These are phyloP conservation scores for Isabelozyma heimii DNA, from an alignment of 805 yeast species.

Conservation along the genomic window DNA sequence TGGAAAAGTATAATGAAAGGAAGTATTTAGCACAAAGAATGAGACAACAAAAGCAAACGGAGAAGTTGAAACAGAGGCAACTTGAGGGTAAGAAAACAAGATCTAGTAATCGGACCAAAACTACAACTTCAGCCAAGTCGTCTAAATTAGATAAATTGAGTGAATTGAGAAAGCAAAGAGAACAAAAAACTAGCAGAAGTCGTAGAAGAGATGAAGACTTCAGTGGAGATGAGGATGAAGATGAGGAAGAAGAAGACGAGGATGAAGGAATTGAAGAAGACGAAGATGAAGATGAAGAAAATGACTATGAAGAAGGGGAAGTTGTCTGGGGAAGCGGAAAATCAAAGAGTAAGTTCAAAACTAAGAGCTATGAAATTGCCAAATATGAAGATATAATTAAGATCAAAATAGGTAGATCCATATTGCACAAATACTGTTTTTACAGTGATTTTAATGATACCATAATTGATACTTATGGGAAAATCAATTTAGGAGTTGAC, in stretches of 20 bases:
- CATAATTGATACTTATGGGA: slow-evolving; percentile 72
- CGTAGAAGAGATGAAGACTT: slow-evolving; percentile 36
- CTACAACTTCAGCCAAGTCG: slow-evolving; percentile 22
- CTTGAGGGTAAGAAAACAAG: slow-evolving; percentile 31
- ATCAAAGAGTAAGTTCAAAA: slow-evolving; percentile 15
- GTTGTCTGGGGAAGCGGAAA: slow-evolving; percentile 36
- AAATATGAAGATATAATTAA: slow-evolving; percentile 65
- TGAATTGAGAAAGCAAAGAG: slow-evolving; percentile 75
- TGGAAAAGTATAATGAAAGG: slow-evolving; percentile 85
- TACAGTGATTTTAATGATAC: slow-evolving; percentile 76
- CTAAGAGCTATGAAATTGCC: slow-evolving; percentile 39
- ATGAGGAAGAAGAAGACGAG: slow-evolving; percentile 45
- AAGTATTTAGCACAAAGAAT: slow-evolving; percentile 81
- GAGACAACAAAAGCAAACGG: slow-evolving; percentile 43
- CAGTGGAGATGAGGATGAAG: slow-evolving; percentile 35
- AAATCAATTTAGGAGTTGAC: slow-evolving; percentile 77
- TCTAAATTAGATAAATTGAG: slow-evolving; percentile 56
- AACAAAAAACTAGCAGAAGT: slow-evolving; percentile 50
- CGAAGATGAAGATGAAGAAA: slow-evolving; percentile 41
- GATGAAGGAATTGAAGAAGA: slow-evolving; percentile 27
- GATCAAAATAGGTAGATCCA: slow-evolving; percentile 73
- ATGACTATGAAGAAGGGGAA: slow-evolving; percentile 27
- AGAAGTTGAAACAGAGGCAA: slow-evolving; percentile 7
- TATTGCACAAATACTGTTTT: slow-evolving; percentile 71
- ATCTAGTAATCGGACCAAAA: slow-evolving; percentile 33